These are phyloP conservation scores for Monosporozyma siamensis DNA, from an alignment of 805 yeast species.

Conservation along the genomic window DNA sequence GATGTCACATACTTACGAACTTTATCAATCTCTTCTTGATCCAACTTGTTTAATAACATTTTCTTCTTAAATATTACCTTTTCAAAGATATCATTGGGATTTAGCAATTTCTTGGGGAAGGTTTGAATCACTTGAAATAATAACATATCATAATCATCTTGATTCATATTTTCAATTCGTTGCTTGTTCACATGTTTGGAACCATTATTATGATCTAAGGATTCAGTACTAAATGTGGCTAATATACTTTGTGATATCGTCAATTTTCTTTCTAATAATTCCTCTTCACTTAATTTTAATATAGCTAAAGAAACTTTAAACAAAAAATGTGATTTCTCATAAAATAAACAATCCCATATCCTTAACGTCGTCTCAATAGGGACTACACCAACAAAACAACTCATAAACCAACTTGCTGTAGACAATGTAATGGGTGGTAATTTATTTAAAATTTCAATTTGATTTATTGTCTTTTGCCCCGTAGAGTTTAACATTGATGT, in stretches of 20 bases:
- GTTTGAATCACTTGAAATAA: constrained; percentile 80
- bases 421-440: constrained; percentile 87
- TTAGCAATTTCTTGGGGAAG: constrained; percentile 58
- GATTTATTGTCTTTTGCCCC: constrained; percentile 2
- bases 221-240: constrained; percentile 1
- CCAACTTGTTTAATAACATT: constrained; percentile 59
- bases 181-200: not conserved
- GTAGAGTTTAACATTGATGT: constrained; percentile 11
- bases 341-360: constrained; percentile 91
- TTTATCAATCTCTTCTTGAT: constrained; percentile 70
- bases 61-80: constrained; percentile 57
- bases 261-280: constrained; percentile 30
- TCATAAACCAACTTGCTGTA: constrained; percentile 98
- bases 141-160: constrained; percentile 42
- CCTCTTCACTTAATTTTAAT: constrained; percentile 64
- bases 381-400: constrained; percentile 77
- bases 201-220: constrained; percentile 1
- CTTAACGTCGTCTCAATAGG: constrained; percentile 84
- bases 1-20: constrained; percentile 70
- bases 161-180: constrained; percentile 1
- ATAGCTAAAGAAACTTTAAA: constrained; percentile 77
- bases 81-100: constrained; percentile 61
- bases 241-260: constrained; percentile 1
- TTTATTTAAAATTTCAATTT: constrained; percentile 48
- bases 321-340: constrained; percentile 79